Conservation (phyloP, 148 eudicot genomes). For the Fallopia convolvulus region DNA sequence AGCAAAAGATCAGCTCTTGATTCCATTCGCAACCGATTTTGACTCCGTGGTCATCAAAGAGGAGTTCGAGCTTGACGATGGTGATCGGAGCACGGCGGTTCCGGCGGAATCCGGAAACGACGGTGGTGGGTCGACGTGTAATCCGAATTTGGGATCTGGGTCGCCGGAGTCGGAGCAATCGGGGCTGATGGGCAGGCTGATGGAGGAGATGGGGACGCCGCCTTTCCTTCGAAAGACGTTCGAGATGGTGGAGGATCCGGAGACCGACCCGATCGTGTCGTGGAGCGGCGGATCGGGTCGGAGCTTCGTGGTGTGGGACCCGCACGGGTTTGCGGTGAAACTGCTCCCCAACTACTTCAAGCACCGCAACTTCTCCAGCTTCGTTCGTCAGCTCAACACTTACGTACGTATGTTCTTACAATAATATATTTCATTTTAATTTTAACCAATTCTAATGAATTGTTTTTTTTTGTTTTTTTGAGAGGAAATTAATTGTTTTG, state of each 20-base stretch:
- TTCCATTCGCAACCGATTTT: not conserved
- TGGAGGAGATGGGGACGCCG: slow-evolving; percentile 43
- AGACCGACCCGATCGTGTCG: slow-evolving; percentile 43
- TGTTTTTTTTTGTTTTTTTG: no score
- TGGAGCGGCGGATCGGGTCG: slow-evolving; percentile 27
- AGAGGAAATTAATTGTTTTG: no score
- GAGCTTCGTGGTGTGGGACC: slow-evolving; percentile 64
- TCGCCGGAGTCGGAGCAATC: not conserved
- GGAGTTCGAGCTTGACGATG: not conserved
- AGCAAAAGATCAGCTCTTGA: not conserved
- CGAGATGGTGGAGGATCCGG: slow-evolving; percentile 61
- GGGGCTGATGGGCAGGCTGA: slow-evolving; percentile 12
- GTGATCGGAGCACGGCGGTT: not conserved
- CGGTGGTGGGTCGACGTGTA: not conserved
- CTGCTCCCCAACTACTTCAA: slow-evolving; percentile 60
- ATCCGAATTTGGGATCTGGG: not conserved
- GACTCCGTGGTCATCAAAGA: slow-evolving; percentile 1
- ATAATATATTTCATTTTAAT: no score
- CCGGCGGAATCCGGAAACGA: not conserved
- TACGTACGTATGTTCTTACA: slow-evolving; percentile 27
- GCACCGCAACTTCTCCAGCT: slow-evolving; percentile 72
- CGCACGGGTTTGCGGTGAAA: slow-evolving; percentile 31
- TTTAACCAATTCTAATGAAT: no score
- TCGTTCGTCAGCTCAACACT: slow-evolving; percentile 73
- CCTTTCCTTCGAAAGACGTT: slow-evolving; percentile 63